Percentiles rank a stretch among this genome's conserved stretches.
Evolutionary conservation across 305 asterid genomes (phyloP).

Genomic region (Fraxinus baroniana): DNA sequence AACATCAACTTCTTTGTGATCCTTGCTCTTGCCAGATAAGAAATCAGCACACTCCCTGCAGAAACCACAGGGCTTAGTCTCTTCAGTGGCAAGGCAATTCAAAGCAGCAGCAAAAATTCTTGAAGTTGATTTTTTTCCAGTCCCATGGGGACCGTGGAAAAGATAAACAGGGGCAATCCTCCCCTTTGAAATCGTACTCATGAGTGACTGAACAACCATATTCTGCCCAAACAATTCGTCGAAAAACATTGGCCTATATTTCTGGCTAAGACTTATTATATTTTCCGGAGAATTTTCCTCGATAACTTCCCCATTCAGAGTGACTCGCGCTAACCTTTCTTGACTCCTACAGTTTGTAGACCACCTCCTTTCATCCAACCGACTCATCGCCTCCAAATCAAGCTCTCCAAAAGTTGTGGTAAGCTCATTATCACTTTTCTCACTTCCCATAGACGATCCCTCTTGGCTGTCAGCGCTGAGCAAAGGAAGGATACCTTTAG

Average conservation of each 20-base stretch:
- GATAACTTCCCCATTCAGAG: constrained; percentile 38
- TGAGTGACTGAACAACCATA: constrained; percentile 67
- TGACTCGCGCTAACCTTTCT: constrained; percentile 60
- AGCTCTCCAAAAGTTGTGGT: constrained; percentile 71
- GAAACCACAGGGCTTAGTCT: constrained; percentile 77
- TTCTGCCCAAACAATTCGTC: constrained; percentile 81
- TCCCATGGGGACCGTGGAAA: constrained; percentile 94
- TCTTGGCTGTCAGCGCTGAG: constrained; percentile 45
- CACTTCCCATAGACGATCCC: constrained; percentile 59
- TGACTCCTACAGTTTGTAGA: constrained; percentile 73
- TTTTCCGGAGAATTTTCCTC: constrained; percentile 55
- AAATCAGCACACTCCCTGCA: constrained; percentile 74
- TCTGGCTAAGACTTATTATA: constrained; percentile 69
- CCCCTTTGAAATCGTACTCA: constrained; percentile 55
- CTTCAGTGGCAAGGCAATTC: constrained; percentile 79
- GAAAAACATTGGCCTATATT: constrained; percentile 77
- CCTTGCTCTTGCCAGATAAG: constrained; percentile 61
- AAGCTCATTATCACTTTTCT: constrained; percentile 65
- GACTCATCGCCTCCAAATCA: constrained; percentile 81
- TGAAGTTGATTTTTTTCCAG: constrained; percentile 83
- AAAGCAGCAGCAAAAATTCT: constrained; percentile 77
- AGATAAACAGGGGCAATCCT: constrained; percentile 73
- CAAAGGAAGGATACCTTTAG: constrained; percentile 64
- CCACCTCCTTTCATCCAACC: constrained; percentile 88
- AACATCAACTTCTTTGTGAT: constrained; percentile 66